Conservation (phyloP, 306 rosid genomes). For the apple (Malus domestica) region DNA sequence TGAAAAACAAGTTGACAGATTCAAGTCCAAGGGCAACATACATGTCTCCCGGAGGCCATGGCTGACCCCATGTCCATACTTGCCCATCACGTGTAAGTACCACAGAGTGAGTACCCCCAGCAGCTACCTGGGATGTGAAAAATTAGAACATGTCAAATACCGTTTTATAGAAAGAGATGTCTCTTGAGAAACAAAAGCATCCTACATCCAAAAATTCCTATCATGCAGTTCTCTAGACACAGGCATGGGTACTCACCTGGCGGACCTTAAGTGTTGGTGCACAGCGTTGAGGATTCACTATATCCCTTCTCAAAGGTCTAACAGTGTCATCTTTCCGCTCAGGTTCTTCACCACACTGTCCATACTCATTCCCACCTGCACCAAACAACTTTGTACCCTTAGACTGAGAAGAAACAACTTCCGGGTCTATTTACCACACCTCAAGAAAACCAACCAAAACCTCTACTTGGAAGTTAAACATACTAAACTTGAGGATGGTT, state of each 20-base stretch:
- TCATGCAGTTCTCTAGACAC: background rate
- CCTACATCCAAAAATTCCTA: background rate
- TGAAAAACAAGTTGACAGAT: background rate
- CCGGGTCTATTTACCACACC: background rate
- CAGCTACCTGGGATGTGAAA: conserved; percentile 67
- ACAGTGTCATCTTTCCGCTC: conserved; percentile 84
- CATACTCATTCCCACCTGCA: conserved; percentile 96
- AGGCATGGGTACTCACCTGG: conserved; percentile 42
- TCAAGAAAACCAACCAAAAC: background rate
- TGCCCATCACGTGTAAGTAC: conserved; percentile 95
- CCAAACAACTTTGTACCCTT: conserved; percentile 16
- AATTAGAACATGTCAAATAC: conserved; percentile 1
- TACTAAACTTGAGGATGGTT: background rate
- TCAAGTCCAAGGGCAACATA: conserved; percentile 25
- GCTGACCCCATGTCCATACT: conserved; percentile 99
- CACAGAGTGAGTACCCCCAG: conserved; percentile 99
- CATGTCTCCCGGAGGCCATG: conserved; percentile 99
- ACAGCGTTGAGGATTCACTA: conserved; percentile 89
- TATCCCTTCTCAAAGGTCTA: conserved; percentile 80
- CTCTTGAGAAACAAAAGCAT: background rate
- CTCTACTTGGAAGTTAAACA: background rate
- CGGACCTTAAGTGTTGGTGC: conserved; percentile 81
- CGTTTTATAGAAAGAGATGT: background rate
- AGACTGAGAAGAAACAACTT: background rate
- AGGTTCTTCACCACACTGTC: conserved; percentile 98